Conservation (phyloP, 2,329 filamentous ascomycete species). For the Colletotrichum tropicicola region DNA sequence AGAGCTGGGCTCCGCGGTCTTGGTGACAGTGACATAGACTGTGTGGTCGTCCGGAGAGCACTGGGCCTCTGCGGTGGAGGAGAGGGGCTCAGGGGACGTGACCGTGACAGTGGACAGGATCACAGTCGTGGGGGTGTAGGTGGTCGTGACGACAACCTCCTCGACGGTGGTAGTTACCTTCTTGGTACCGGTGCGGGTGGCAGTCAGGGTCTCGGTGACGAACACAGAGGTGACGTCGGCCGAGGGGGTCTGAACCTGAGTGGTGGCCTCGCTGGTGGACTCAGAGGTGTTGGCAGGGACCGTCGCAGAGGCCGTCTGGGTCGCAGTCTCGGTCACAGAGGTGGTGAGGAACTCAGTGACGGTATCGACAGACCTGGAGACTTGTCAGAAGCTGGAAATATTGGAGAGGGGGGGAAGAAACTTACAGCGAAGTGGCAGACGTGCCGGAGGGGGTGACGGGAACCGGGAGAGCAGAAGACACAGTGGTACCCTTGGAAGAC, state of each 20-base stretch:
- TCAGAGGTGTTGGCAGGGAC: neutral
- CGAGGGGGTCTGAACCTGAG: slow-evolving; percentile 6
- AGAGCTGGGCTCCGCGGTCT: slow-evolving; percentile 14
- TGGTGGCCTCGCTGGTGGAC: neutral
- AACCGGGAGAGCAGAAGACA: slow-evolving; percentile 20
- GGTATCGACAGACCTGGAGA: neutral
- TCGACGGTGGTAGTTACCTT: slow-evolving; percentile 13
- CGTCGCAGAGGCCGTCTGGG: slow-evolving; percentile 8
- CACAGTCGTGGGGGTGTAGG: slow-evolving; percentile 13
- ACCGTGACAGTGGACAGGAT: slow-evolving; percentile 5
- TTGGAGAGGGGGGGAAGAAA: neutral
- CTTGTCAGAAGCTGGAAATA: neutral
- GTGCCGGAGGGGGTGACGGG: slow-evolving; percentile 5
- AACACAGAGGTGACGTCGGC: slow-evolving; percentile 9
- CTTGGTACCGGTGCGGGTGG: neutral
- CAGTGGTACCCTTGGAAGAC: slow-evolving; percentile 16
- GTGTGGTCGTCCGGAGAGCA: slow-evolving; percentile 22
- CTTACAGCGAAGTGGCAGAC: slow-evolving; percentile 8
- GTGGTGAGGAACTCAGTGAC: slow-evolving; percentile 22
- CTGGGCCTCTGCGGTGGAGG: neutral
- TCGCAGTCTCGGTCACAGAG: slow-evolving; percentile 26
- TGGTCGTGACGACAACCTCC: slow-evolving; percentile 11
- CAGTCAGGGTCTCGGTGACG: slow-evolving; percentile 23
- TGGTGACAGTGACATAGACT: slow-evolving; percentile 27
- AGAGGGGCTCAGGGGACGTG: neutral